Base-by-base conservation (phyloP, 169 alveolate genomes). In the Eimeria falciformis region DNA sequence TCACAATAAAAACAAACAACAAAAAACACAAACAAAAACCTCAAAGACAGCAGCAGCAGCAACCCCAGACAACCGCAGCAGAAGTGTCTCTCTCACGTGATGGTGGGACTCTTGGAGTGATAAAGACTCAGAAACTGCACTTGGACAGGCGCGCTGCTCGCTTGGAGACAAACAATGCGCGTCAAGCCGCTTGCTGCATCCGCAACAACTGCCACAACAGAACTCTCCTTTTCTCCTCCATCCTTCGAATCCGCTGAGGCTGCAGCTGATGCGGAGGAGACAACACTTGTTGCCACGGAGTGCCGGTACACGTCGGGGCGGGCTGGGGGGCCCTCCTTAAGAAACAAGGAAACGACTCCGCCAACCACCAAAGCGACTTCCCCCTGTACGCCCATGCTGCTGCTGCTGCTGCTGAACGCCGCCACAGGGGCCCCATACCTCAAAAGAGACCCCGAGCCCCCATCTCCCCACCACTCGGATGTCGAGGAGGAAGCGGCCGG, bases 341-440 rank as follows among this genome's bases (percentile, higher is more conserved):
- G 50, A 43, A 81, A 55, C 23, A 81, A 27, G 1, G 56, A 7
- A 14, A 50, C 29, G 33, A 47, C 21, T 5, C 77, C 90, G 37
- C 90, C 75, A 0, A 50, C 75, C 55, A 27, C 56, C 55, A 56
- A 3, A 5, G 90, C 55, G 55, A 56, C 12, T 55, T 50, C 90
- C 25, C 77, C 90, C 37, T 5, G 58, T 5, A 25, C 75, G 25
- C 58, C 56, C 43, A 45, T 14, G 37, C 55, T 29, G 84, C 84
- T 73, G 62, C 84, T n/a, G 58, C 62, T 50, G 73, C 88, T 75
- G 56, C 58, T 73, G 86, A 77, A n/a, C 12, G 86, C 86, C 7
- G 86, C 25, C n/a, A 77, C 45, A 18, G 86, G 86, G 9, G 86
- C 86, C n/a, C 86, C 86, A 23, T 77, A 77, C 58, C 9, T 65